These are phyloP conservation scores for Wickerhamomyces silvicola DNA, from an alignment of 805 yeast genomes.

Conservation along the genomic window DNA sequence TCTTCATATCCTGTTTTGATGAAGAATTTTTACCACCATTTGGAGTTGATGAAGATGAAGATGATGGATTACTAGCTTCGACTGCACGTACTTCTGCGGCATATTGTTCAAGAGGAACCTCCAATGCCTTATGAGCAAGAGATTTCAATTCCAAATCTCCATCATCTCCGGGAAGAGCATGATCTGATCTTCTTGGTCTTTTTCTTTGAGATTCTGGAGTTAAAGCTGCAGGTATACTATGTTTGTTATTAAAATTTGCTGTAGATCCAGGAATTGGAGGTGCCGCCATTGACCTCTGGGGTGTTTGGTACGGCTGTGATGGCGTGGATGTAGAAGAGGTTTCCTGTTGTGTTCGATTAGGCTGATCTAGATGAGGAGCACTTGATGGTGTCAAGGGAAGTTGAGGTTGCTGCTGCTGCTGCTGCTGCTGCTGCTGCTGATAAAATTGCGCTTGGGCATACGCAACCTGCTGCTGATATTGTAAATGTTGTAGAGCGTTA, in stretches of 20 bases:
- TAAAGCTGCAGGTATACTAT: conserved; percentile 1
- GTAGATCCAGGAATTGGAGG: conserved; percentile 6
- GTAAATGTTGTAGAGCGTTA: conserved; percentile 7
- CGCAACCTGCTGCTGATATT: conserved; percentile 12
- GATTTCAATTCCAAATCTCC: conserved; percentile 32
- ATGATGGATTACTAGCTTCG: conserved; percentile 24
- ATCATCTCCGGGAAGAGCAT: conserved; percentile 23
- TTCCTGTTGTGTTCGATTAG: conserved; percentile 5
- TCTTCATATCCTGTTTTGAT: conserved; percentile 26
- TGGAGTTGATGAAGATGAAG: conserved; percentile 19
- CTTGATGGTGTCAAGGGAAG: conserved; percentile 6
- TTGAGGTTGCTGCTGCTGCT: conserved; percentile 12
- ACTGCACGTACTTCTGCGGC: conserved; percentile 39
- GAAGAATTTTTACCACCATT: conserved; percentile 23
- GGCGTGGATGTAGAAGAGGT: not conserved
- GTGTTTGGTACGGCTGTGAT: conserved; percentile 16
- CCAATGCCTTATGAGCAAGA: conserved; percentile 25
- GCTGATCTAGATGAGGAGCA: conserved; percentile 6
- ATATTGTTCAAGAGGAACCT: conserved; percentile 33
- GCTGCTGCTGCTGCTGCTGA: conserved; percentile 8
- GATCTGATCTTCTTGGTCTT: conserved; percentile 21
- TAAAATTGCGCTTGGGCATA: conserved; percentile 8
- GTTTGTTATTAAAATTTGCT: not conserved
- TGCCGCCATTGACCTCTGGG: conserved; percentile 15
- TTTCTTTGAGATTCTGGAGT: conserved; percentile 20